Evolutionary conservation across 176 grass and related monocot species (phyloP).

Genomic region (Phoenix roebelenii): DNA sequence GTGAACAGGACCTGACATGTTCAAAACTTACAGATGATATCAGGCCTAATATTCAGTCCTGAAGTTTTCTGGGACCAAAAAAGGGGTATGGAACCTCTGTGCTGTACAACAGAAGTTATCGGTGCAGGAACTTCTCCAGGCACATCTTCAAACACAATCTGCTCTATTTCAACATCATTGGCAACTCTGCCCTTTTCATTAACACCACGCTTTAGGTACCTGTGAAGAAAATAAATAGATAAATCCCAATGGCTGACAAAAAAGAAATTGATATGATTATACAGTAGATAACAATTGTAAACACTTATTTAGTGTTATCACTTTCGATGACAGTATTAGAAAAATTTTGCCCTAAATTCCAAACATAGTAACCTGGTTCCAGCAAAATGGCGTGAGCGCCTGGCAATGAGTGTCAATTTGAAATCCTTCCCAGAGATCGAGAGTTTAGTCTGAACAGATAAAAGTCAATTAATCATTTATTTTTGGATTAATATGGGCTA

Average conservation of each 20-base stretch:
- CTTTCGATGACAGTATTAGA: no score
- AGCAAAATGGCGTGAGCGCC: slow-evolving; percentile 96
- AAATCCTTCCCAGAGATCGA: slow-evolving; percentile 70
- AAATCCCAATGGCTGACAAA: no score
- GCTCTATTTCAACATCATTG: slow-evolving; percentile 97
- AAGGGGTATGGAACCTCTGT: slow-evolving; percentile 94
- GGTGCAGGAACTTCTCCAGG: slow-evolving; percentile 41
- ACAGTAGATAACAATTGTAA: no score
- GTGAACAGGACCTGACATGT: no score
- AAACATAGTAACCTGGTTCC: slow-evolving; percentile 67
- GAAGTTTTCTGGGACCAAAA: slow-evolving; percentile 98
- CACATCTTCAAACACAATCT: slow-evolving; percentile 84
- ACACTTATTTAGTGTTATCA: no score
- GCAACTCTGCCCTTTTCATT: slow-evolving; percentile 97
- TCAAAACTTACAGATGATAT: slow-evolving; percentile 76
- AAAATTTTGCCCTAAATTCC: no score
- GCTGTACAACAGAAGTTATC: slow-evolving; percentile 83
- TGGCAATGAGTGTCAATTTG: slow-evolving; percentile 86
- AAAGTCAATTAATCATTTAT: slow-evolving; percentile 7
- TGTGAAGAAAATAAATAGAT: slow-evolving; percentile 26
- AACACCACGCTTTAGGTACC: slow-evolving; percentile 88
- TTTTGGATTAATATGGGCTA: no score
- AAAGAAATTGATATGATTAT: no score
- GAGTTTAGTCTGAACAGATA: slow-evolving; percentile 52
- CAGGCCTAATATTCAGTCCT: slow-evolving; percentile 81